Conservation (phyloP, 2,329 filamentous ascomycete species). For the Pseudocercospora cruenta region DNA sequence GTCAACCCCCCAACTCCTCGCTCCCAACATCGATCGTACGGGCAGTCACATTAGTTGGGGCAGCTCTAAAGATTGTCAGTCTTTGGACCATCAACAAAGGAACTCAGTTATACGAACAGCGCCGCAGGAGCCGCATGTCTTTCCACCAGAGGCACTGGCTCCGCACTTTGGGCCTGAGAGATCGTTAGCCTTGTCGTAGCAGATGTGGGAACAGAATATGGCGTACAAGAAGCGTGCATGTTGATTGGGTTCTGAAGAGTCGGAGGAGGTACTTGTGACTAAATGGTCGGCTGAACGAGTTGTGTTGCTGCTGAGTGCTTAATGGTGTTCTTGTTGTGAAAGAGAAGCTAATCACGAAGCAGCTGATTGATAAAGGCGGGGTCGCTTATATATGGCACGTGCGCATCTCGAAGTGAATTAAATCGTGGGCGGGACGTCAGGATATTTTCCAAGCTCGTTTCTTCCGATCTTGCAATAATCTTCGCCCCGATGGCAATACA, state of each 20-base stretch:
- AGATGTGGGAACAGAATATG: neutral
- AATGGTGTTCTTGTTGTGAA: neutral
- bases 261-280: neutral
- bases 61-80: constrained; percentile 30
- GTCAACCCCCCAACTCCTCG: constrained; percentile 3
- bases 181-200: neutral
- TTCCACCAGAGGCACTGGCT: constrained; percentile 33
- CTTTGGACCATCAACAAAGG: neutral
- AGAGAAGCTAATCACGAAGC: neutral
- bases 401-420: neutral
- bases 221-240: constrained; percentile 29
- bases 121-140: constrained; percentile 40
- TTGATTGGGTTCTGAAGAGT: neutral
- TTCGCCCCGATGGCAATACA: neutral
- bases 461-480: neutral
- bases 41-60: constrained; percentile 27
- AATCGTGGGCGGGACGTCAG: neutral
- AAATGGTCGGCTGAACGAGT: neutral
- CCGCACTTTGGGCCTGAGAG: constrained; percentile 39
- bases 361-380: constrained; percentile 9
- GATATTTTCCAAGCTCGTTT: neutral
- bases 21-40: neutral
- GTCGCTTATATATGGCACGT: neutral
- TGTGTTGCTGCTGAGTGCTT: neutral
- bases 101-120: constrained; percentile 29